Percentiles rank a stretch among this genome's conserved stretches.
Conservation (phyloP, 2,329 filamentous ascomycete genomes). For the Alternaria solani region DNA sequence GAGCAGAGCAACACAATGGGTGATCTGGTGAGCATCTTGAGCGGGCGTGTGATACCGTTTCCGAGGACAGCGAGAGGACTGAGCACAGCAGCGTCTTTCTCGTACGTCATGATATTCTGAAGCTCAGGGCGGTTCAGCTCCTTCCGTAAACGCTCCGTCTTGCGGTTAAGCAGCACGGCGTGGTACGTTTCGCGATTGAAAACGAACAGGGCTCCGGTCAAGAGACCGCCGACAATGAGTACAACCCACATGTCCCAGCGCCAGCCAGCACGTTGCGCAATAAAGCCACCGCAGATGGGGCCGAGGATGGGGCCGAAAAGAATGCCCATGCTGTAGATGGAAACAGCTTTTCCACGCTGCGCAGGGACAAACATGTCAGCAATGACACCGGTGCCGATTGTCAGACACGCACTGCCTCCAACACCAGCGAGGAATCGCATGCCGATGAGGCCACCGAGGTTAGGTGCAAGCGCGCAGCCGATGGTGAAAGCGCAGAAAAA, state of each 20-base stretch:
- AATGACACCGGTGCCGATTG: constrained; percentile 48
- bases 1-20: constrained; percentile 47
- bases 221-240: constrained; percentile 34
- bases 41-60: constrained; percentile 47
- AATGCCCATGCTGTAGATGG: constrained; percentile 41
- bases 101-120: constrained; percentile 53
- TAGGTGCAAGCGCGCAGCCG: constrained; percentile 50
- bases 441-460: constrained; percentile 43
- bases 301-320: constrained; percentile 46
- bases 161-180: constrained; percentile 60
- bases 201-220: constrained; percentile 46
- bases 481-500: constrained; percentile 62
- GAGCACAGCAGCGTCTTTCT: constrained; percentile 26
- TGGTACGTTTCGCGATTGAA: constrained; percentile 60
- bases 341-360: constrained; percentile 45
- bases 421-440: constrained; percentile 32
- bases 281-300: constrained; percentile 48
- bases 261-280: constrained; percentile 35
- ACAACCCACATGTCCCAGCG: constrained; percentile 49
- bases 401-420: constrained; percentile 43
- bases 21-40: constrained; percentile 44
- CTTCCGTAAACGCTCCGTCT: constrained; percentile 62
- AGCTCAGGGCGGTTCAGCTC: constrained; percentile 57
- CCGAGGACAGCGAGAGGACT: constrained; percentile 30
- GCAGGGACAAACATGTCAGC: constrained; percentile 45